phyloP scores from a whole-genome alignment of 1,139 yeast genomes.

The Saccharomycopsis crataegensis region DNA sequence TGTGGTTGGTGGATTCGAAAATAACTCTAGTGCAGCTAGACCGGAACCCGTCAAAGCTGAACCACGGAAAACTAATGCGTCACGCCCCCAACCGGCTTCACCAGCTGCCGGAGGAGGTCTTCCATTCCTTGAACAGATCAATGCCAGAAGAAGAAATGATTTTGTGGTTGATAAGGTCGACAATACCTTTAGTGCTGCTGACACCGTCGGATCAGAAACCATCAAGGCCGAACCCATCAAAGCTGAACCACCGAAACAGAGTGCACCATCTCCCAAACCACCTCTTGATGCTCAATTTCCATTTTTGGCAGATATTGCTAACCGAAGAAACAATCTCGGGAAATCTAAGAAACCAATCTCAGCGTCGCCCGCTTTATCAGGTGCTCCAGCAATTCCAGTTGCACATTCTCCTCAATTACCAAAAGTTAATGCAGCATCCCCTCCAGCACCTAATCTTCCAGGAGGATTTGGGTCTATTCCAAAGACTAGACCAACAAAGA shows the following conservation, averaged over 20 bases:
- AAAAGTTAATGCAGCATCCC: slow-evolving; percentile 11
- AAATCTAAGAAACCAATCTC: background rate
- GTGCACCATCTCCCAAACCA: slow-evolving; percentile 5
- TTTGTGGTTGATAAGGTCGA: slow-evolving; percentile 16
- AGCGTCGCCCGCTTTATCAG: background rate
- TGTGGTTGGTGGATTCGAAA: slow-evolving; percentile 15
- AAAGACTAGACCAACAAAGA: slow-evolving; percentile 2
- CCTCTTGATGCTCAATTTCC: slow-evolving; percentile 1
- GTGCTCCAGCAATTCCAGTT: slow-evolving; percentile 23
- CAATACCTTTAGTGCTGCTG: slow-evolving; percentile 10
- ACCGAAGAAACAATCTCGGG: background rate
- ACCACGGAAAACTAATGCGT: background rate
- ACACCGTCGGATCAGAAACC: background rate
- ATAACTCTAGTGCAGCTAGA: background rate
- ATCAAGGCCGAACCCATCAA: background rate
- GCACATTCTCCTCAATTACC: slow-evolving; percentile 28
- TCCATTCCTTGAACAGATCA: slow-evolving; percentile 17
- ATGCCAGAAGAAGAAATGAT: slow-evolving; percentile 16
- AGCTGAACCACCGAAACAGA: background rate
- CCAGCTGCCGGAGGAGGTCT: slow-evolving; percentile 7
- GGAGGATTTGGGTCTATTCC: background rate
- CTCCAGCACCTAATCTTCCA: slow-evolving; percentile 4
- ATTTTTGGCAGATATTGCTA: slow-evolving; percentile 10
- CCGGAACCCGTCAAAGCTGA: background rate
- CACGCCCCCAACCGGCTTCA: background rate